A percentile compares a stretch with the other conserved stretches of the same genome.
These are phyloP conservation scores for Peribolospora kevripleyi DNA, from an alignment of 768 basidiomycete genomes.

Conservation along the genomic window DNA sequence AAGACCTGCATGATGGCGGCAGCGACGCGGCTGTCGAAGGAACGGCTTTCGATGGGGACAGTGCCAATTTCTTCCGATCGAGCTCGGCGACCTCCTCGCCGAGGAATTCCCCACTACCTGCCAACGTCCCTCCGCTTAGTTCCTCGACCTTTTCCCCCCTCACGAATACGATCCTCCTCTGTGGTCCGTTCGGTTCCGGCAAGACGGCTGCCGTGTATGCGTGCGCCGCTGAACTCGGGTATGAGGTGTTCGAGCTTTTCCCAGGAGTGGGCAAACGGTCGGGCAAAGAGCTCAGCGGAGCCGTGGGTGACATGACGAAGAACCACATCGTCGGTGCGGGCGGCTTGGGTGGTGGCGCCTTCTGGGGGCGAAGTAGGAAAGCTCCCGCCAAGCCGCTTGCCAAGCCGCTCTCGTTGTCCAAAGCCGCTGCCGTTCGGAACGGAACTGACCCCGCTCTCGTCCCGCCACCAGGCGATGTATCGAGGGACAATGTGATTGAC, in stretches of 20 bases:
- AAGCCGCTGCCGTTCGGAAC: too few relatives aligned
- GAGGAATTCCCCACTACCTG: slow-evolving; percentile 1
- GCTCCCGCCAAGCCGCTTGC: not conserved
- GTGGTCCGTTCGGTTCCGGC: slow-evolving; percentile 59
- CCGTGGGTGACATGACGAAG: slow-evolving; percentile 78
- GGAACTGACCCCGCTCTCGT: too few relatives aligned
- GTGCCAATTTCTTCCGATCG: not conserved
- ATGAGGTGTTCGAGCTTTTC: slow-evolving; percentile 91
- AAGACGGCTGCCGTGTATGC: slow-evolving; percentile 87
- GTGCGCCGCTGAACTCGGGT: slow-evolving; percentile 75
- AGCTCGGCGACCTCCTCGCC: slow-evolving; percentile 1
- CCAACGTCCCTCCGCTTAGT: not conserved
- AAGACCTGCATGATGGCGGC: slow-evolving; percentile 15
- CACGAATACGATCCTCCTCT: slow-evolving; percentile 64
- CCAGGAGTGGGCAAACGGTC: slow-evolving; percentile 80
- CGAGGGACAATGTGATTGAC: too few relatives aligned
- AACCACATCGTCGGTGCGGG: slow-evolving; percentile 47
- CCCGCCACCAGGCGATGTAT: too few relatives aligned
- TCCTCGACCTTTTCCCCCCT: slow-evolving; percentile 21
- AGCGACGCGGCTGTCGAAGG: not conserved
- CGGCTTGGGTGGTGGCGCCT: slow-evolving; percentile 8
- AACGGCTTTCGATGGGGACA: not conserved
- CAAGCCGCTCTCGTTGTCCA: too few relatives aligned
- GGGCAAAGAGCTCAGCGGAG: slow-evolving; percentile 45
- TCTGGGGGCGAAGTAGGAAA: not conserved